A percentile compares a stretch with the other conserved stretches of the same genome.
Evolutionary conservation across 208 protist genomes (phyloP).

Genomic region (Leishmania lainsoni): DNA sequence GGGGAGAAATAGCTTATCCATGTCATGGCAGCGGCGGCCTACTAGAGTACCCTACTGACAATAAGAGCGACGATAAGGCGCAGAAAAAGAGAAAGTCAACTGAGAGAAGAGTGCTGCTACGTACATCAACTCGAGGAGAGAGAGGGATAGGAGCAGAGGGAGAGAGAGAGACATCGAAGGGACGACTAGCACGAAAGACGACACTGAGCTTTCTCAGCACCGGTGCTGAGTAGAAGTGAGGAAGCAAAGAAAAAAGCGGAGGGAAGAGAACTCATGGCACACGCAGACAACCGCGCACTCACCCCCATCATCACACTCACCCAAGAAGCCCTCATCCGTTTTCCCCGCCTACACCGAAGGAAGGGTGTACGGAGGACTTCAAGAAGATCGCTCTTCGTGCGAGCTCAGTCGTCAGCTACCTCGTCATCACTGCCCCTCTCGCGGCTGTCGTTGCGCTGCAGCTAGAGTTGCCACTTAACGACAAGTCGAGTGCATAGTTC

Average conservation of each 20-base stretch:
- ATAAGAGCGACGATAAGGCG: neutral
- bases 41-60: neutral
- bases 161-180: neutral
- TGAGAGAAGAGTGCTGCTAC: neutral
- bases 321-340: neutral
- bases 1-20: neutral
- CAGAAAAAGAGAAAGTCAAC: neutral
- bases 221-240: no score
- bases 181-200: neutral
- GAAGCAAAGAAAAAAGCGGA: neutral
- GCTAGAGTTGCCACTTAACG: constrained; percentile 10
- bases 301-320: neutral
- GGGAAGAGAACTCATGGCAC: neutral
- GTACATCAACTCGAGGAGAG: neutral
- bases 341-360: neutral
- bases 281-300: neutral
- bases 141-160: neutral
- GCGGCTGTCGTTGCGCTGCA: constrained; percentile 1
- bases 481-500: constrained; percentile 29
- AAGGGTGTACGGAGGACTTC: neutral
- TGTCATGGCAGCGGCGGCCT: neutral
- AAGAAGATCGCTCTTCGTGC: no score
- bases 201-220: no score
- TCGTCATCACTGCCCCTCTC: neutral
- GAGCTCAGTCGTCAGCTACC: neutral